phyloP scores from a whole-genome alignment of 306 rosid species.

The Pyrus pyrifolia region DNA sequence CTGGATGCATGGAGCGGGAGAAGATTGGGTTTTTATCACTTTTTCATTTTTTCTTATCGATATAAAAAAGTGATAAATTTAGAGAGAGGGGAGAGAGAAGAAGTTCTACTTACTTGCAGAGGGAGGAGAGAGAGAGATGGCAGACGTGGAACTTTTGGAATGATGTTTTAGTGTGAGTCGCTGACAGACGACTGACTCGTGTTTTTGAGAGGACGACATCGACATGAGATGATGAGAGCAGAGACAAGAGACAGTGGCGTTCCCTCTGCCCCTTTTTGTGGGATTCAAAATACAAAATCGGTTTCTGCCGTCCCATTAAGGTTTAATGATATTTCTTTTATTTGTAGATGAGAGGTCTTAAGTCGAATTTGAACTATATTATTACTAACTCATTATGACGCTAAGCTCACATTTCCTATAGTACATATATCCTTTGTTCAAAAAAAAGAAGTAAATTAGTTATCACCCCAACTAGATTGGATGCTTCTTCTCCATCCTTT shows the following conservation, averaged over 20 bases:
- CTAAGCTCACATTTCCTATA: too few species aligned
- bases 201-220: background rate
- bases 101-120: constrained; percentile 17
- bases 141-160: background rate
- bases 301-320: background rate
- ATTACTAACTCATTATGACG: too few species aligned
- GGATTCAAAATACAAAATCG: constrained; percentile 2
- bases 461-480: background rate
- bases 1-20: background rate
- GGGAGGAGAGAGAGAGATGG: constrained; percentile 3
- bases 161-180: background rate
- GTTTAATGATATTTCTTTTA: too few species aligned
- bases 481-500: background rate
- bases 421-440: too few species aligned
- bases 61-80: background rate
- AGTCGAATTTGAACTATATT: too few species aligned
- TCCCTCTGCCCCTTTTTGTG: constrained; percentile 31
- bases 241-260: constrained; percentile 9
- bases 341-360: rapidly evolving
- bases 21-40: background rate
- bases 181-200: background rate
- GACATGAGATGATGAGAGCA: too few species aligned
- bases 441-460: too few species aligned
- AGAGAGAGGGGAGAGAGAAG: constrained; percentile 28
- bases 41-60: constrained; percentile 6